Base-by-base conservation (phyloP, 1,284 basidiomycete genomes). In the Moesziomyces sp. region DNA sequence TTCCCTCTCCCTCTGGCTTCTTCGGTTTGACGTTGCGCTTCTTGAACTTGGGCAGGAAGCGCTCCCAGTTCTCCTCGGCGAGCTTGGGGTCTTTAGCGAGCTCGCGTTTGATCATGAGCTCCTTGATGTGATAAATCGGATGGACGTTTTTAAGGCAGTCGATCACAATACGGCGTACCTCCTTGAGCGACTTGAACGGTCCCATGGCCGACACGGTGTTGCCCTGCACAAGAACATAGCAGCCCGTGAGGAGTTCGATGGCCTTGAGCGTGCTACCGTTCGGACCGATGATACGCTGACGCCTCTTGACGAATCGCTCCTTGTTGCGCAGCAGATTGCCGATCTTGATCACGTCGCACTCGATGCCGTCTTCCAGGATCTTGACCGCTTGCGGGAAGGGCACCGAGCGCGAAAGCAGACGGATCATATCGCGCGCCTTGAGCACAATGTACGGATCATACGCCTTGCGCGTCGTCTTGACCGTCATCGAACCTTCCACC, bases 131-230 rank as follows among this genome's bases (percentile, higher is more conserved):
- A 85, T 99, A 99, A 83, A 99, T 99, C 3, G 97, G 97, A 83
- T 99, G 97, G 53, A 99, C 92, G 83, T 99, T 99, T 86, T 93
- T 96, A 93, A 99, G 97, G 86, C 97, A 99, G 84, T 99, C 97
- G 52, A 98, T 85, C 28, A 99, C 90, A 77, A 99, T 97, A 63
- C 95, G 86, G 58, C 97, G 89, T 5, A 99, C 96, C 84, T 98
- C 95, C 84, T 98, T 99, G 43, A 99, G 86, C 0, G 92, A 91
- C 84, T 96, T 97, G 86, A 92, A 94, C 0, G 92, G 90, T 2
- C 97, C 97, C 95, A 99, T 99, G 3, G 93, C 94, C 47, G 93
- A 93, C 58, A 99, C 97, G 0, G 97, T 99, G 85, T 90, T 98
- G 63, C 97, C 97, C 87, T 99, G 97, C 0, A 99, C 96, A 24